These are phyloP conservation scores for Cercospora nicotianae DNA, from an alignment of 2,329 filamentous ascomycete genomes.

Conservation along the genomic window DNA sequence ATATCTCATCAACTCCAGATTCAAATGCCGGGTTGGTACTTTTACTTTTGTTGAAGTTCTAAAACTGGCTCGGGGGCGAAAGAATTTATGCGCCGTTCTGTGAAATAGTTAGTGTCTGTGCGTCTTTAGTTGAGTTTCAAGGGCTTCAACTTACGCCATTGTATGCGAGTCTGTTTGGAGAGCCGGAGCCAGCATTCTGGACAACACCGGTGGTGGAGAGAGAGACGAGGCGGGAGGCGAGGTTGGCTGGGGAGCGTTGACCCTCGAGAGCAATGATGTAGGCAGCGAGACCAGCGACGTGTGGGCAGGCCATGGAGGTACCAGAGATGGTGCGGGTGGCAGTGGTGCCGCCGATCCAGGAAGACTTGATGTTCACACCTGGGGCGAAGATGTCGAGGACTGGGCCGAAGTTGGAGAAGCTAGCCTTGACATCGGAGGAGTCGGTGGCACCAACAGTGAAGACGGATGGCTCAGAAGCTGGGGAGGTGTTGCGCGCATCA, in stretches of 20 bases:
- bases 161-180: constrained; percentile 14
- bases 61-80: background rate
- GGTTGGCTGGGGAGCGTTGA: constrained; percentile 19
- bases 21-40: background rate
- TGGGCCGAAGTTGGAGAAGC: constrained; percentile 45
- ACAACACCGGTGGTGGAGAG: constrained; percentile 23
- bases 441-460: constrained; percentile 42
- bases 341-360: constrained; percentile 50
- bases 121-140: too few relatives aligned
- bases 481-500: constrained; percentile 36
- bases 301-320: constrained; percentile 47
- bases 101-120: background rate
- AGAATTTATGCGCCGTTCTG: constrained; percentile 9
- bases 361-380: constrained; percentile 52
- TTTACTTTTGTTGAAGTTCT: background rate
- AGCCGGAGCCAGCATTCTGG: constrained; percentile 14
- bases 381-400: constrained; percentile 48
- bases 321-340: constrained; percentile 51
- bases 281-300: constrained; percentile 32
- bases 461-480: constrained; percentile 36
- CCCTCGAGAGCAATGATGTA: constrained; percentile 29
- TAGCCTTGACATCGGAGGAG: constrained; percentile 36
- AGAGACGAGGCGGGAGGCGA: constrained; percentile 21
- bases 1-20: constrained; percentile 5
- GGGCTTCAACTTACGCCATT: background rate